These are phyloP conservation scores for Jackrogersella minutella DNA, from an alignment of 495 filamentous ascomycete species.

Conservation along the genomic window DNA sequence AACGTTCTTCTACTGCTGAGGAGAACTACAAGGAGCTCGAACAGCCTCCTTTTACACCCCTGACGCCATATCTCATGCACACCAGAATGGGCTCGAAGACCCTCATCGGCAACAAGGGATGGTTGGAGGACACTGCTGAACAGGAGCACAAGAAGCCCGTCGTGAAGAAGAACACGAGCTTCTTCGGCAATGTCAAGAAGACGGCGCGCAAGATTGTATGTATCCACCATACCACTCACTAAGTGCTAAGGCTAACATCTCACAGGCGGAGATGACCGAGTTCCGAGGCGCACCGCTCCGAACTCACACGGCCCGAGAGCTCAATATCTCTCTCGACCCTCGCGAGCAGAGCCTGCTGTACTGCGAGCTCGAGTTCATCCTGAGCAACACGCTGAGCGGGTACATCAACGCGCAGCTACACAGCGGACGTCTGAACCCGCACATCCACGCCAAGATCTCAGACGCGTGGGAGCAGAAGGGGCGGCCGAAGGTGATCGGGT, in stretches of 20 bases:
- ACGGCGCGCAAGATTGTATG: slow-evolving; percentile 56
- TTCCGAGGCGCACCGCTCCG: slow-evolving; percentile 25
- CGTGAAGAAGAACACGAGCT: slow-evolving; percentile 36
- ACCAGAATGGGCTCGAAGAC: slow-evolving; percentile 44
- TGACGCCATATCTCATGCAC: slow-evolving; percentile 39
- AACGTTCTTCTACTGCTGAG: not conserved
- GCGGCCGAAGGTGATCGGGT: slow-evolving; percentile 52
- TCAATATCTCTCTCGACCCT: slow-evolving; percentile 51
- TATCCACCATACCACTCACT: not conserved
- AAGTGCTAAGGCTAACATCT: slow-evolving; percentile 19
- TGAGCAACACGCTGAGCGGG: slow-evolving; percentile 46
- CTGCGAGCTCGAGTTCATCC: slow-evolving; percentile 54
- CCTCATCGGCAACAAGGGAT: slow-evolving; percentile 56
- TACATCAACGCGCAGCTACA: slow-evolving; percentile 53
- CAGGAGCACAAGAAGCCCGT: slow-evolving; percentile 27
- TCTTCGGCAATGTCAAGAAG: slow-evolving; percentile 51
- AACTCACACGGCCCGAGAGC: slow-evolving; percentile 21
- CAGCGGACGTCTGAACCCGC: slow-evolving; percentile 48
- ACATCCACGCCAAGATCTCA: slow-evolving; percentile 46
- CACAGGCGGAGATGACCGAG: slow-evolving; percentile 43
- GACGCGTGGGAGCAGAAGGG: slow-evolving; percentile 54
- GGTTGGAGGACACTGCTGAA: slow-evolving; percentile 54
- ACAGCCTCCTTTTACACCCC: slow-evolving; percentile 31
- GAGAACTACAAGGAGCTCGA: not conserved
- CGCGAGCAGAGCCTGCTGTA: slow-evolving; percentile 58